These are phyloP conservation scores for Venturia aucupariae DNA, from an alignment of 2,329 filamentous ascomycete genomes.

Conservation along the genomic window DNA sequence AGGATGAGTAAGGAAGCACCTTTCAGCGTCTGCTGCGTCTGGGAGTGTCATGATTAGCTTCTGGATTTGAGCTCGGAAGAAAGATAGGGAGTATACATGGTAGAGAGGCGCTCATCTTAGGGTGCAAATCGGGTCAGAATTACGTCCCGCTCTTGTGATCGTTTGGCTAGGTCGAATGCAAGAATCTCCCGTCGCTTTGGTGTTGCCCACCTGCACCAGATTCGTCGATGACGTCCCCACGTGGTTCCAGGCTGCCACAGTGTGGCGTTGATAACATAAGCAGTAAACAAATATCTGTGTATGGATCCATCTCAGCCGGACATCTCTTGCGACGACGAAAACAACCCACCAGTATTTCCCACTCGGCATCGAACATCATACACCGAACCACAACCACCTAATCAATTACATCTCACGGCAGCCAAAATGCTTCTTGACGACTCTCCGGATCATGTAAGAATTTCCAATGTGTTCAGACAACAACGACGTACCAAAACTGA, in stretches of 20 bases:
- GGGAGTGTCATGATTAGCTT: slow-evolving; percentile 24
- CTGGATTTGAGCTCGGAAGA: background rate
- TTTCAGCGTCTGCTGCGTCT: slow-evolving; percentile 98
- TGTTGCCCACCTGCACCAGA: background rate
- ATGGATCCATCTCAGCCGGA: too few relatives aligned
- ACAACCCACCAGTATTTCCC: background rate
- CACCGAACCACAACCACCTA: slow-evolving; percentile 4
- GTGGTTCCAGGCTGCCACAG: slow-evolving; percentile 6
- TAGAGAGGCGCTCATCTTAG: slow-evolving; percentile 15
- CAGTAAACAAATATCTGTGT: slow-evolving; percentile 9
- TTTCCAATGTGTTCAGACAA: background rate
- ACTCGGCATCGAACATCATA: background rate
- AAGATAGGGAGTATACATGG: slow-evolving; percentile 14
- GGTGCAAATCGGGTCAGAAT: background rate
- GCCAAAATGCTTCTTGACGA: slow-evolving; percentile 78
- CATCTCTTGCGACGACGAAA: background rate
- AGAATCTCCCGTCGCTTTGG: background rate
- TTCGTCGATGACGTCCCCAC: slow-evolving; percentile 1
- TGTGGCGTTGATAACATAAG: background rate
- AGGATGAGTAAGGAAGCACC: slow-evolving; percentile 39
- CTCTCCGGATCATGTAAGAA: slow-evolving; percentile 70
- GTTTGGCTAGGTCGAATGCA: background rate
- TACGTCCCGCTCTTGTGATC: slow-evolving; percentile 4
- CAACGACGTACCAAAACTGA: slow-evolving; percentile 18
- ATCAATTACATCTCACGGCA: background rate